phyloP scores from a whole-genome alignment of 2,329 filamentous ascomycete species.

The Fusarium devonianum region DNA sequence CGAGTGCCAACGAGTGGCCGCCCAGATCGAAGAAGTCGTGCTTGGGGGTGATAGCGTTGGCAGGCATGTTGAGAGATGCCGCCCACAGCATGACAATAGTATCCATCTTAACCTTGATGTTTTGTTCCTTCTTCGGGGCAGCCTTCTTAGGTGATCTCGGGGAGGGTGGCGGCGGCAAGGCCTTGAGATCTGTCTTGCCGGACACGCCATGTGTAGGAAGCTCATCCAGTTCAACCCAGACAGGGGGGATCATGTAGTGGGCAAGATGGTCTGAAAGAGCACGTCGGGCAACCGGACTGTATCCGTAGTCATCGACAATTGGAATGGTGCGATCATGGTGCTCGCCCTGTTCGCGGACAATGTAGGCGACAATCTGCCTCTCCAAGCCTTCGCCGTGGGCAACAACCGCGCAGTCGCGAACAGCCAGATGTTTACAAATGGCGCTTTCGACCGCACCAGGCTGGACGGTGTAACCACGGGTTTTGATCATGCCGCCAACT shows the following conservation, averaged over 20 bases:
- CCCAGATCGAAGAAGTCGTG: conserved; percentile 50
- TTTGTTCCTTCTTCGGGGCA: conserved; percentile 55
- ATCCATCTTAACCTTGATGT: conserved; percentile 71
- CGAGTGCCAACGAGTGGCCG: conserved; percentile 71
- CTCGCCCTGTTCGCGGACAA: conserved; percentile 71
- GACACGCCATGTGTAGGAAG: conserved; percentile 81
- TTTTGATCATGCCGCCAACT: conserved; percentile 81
- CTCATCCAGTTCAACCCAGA: conserved; percentile 77
- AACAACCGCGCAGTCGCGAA: conserved; percentile 74
- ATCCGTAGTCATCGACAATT: conserved; percentile 73
- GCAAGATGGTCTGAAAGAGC: conserved; percentile 72
- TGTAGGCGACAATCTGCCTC: conserved; percentile 77
- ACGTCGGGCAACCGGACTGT: conserved; percentile 73
- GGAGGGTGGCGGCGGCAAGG: conserved; percentile 69
- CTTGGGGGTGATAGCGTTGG: conserved; percentile 63
- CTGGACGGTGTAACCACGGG: conserved; percentile 79
- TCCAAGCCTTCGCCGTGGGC: conserved; percentile 80
- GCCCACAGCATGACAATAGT: conserved; percentile 78
- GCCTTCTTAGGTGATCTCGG: conserved; percentile 53
- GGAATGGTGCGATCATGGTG: conserved; percentile 65
- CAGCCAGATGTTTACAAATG: conserved; percentile 73
- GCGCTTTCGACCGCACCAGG: conserved; percentile 78
- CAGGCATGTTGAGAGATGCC: conserved; percentile 70
- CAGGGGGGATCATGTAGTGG: conserved; percentile 82
- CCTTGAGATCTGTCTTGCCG: conserved; percentile 78